Evolutionary conservation across 345 rosid genomes (phyloP).

Genomic region (Aquilaria malaccensis): DNA sequence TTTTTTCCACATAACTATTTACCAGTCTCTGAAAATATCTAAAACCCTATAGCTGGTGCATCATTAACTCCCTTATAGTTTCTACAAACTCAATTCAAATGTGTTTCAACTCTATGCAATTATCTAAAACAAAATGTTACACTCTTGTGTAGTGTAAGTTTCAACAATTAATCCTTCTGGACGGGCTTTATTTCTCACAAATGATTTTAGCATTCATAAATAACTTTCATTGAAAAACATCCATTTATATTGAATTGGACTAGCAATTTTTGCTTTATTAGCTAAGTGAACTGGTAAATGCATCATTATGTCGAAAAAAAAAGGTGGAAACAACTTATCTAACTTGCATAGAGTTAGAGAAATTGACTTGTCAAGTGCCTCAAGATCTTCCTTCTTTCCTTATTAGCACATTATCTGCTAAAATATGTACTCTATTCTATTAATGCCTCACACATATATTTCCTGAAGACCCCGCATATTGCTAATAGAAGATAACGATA

Average conservation of each 20-base stretch:
- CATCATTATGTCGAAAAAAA: too few species aligned
- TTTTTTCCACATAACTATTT: neutral
- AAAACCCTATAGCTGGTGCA: neutral
- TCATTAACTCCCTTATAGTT: neutral
- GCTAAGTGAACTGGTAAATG: too few species aligned
- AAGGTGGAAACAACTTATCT: too few species aligned
- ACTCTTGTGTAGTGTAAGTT: too few species aligned
- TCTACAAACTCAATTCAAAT: too few species aligned
- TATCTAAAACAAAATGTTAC: too few species aligned
- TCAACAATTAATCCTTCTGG: too few species aligned
- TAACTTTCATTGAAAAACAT: too few species aligned
- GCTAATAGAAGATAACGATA: neutral
- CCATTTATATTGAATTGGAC: too few species aligned
- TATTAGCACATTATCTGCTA: neutral
- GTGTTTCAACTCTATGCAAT: too few species aligned
- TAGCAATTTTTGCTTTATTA: too few species aligned
- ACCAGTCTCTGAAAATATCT: neutral
- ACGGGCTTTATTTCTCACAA: neutral
- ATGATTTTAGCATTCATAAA: neutral
- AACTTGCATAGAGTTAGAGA: too few species aligned
- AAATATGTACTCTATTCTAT: neutral
- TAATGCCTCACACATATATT: neutral
- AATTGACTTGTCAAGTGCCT: neutral
- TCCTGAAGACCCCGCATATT: neutral
- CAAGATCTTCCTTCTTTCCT: neutral